These are phyloP conservation scores for Rachicladosporium sp. DNA, from an alignment of 2,329 filamentous ascomycete species.

Conservation along the genomic window DNA sequence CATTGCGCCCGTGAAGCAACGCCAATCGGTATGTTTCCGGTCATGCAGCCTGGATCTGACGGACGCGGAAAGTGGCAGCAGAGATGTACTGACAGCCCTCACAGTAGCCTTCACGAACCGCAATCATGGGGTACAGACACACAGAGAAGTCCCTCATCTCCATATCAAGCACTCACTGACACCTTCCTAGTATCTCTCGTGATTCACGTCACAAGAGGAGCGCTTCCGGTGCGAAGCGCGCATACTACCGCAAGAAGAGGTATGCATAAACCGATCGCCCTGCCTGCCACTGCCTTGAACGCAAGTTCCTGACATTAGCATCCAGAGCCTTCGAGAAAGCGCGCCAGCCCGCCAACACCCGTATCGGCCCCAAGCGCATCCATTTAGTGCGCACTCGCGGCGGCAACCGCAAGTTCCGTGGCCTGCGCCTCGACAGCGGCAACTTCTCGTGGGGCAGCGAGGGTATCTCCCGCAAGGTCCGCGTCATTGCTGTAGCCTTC, in stretches of 20 bases:
- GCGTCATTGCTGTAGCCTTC: slow-evolving; percentile 96
- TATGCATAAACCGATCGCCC: slow-evolving; percentile 44
- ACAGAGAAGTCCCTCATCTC: slow-evolving; percentile 11
- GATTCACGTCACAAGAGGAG: slow-evolving; percentile 99
- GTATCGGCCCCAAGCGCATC: slow-evolving; percentile 94
- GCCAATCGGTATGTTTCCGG: slow-evolving; percentile 5
- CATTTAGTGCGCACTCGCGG: slow-evolving; percentile 94
- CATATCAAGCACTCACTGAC: slow-evolving; percentile 24
- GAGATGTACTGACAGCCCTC: background rate
- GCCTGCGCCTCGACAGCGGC: slow-evolving; percentile 92
- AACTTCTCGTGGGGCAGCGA: slow-evolving; percentile 99
- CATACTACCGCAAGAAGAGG: slow-evolving; percentile 48
- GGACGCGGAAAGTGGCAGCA: background rate
- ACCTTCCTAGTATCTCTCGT: slow-evolving; percentile 72
- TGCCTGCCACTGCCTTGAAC: slow-evolving; percentile 6
- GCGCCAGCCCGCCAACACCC: slow-evolving; percentile 98
- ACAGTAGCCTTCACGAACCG: slow-evolving; percentile 32
- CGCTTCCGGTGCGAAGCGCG: slow-evolving; percentile 86
- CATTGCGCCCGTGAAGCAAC: slow-evolving; percentile 6
- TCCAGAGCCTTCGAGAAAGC: slow-evolving; percentile 99
- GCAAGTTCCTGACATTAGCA: slow-evolving; percentile 17
- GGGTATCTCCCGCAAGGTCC: slow-evolving; percentile 95
- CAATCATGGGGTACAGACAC: slow-evolving; percentile 40
- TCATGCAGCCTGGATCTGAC: background rate
- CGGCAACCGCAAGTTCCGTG: slow-evolving; percentile 99